These are phyloP conservation scores for Metschnikowia aberdeeniae DNA, from an alignment of 805 yeast species.

Conservation along the genomic window DNA sequence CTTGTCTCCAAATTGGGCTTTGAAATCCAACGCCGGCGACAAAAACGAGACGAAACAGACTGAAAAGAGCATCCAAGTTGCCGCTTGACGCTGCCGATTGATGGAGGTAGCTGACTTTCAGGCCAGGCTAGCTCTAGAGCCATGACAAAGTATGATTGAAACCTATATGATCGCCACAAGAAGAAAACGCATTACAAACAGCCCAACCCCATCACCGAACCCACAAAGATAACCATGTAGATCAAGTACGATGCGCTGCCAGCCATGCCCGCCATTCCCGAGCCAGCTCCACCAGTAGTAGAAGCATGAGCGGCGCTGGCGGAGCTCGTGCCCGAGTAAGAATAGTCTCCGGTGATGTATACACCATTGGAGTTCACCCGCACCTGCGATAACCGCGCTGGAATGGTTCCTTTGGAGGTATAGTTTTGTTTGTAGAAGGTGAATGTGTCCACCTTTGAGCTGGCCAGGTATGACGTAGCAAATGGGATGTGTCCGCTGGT, in stretches of 20 bases:
- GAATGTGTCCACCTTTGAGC: conserved; percentile 5
- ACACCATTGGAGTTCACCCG: conserved; percentile 27
- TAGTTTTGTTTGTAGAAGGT: conserved; percentile 11
- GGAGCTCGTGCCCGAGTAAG: conserved; percentile 2
- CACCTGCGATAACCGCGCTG: conserved; percentile 26
- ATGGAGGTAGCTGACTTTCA: no score
- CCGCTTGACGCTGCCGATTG: no score
- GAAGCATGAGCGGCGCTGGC: conserved; percentile 19
- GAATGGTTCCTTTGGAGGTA: conserved; percentile 15
- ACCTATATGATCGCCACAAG: no score
- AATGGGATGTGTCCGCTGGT: conserved; percentile 47
- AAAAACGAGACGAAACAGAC: no score
- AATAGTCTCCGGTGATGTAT: conserved; percentile 18
- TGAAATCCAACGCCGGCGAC: no score
- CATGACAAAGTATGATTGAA: no score
- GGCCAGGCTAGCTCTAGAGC: no score
- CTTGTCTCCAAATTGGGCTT: no score
- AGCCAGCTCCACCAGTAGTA: conserved; percentile 8
- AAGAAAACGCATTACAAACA: background rate
- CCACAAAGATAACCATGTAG: conserved; percentile 3
- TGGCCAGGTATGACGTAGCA: conserved; percentile 26
- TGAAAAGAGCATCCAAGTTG: no score
- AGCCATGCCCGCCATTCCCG: background rate
- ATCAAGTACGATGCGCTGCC: conserved; percentile 1
- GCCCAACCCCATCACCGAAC: conserved; percentile 8